These are phyloP conservation scores for Xylaria longipes DNA, from an alignment of 495 filamentous ascomycete genomes.

Conservation along the genomic window DNA sequence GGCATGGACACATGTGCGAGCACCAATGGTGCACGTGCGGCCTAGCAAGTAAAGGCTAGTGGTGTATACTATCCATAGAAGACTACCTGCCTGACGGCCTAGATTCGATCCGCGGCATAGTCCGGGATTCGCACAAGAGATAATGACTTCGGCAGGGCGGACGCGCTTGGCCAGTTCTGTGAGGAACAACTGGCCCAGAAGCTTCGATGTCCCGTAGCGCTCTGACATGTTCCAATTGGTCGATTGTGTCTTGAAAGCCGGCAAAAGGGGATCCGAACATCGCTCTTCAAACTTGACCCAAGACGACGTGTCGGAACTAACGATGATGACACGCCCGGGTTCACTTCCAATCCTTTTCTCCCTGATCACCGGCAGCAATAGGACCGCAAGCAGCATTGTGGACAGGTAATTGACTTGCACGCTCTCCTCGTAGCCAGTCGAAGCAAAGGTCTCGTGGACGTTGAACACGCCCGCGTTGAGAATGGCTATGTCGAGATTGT, in stretches of 20 bases:
- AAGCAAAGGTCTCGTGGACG: constrained; percentile 32
- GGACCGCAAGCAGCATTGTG: constrained; percentile 48
- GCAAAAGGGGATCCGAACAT: constrained; percentile 43
- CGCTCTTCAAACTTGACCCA: constrained; percentile 44
- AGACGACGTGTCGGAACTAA: constrained; percentile 43
- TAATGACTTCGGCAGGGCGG: constrained; percentile 47
- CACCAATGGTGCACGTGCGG: constrained; percentile 35
- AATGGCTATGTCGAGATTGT: constrained; percentile 53
- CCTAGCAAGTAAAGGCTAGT: constrained; percentile 29
- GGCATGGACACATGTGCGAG: constrained; percentile 42
- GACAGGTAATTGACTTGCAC: constrained; percentile 62
- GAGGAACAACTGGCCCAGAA: constrained; percentile 57
- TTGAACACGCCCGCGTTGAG: constrained; percentile 55
- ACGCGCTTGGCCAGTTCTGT: constrained; percentile 48
- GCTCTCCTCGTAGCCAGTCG: constrained; percentile 47
- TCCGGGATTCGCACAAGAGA: constrained; percentile 58
- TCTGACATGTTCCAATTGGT: constrained; percentile 34
- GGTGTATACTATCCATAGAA: background rate
- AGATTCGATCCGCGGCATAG: constrained; percentile 51
- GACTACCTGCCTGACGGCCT: constrained; percentile 29
- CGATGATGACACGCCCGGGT: constrained; percentile 42
- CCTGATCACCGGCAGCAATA: constrained; percentile 45
- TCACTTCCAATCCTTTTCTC: constrained; percentile 22
- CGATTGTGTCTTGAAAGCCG: constrained; percentile 42
- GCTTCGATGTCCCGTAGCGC: constrained; percentile 53